phyloP scores from a whole-genome alignment of 225 moss, liverwort and hornwort species.

The Lunularia cruciata region DNA sequence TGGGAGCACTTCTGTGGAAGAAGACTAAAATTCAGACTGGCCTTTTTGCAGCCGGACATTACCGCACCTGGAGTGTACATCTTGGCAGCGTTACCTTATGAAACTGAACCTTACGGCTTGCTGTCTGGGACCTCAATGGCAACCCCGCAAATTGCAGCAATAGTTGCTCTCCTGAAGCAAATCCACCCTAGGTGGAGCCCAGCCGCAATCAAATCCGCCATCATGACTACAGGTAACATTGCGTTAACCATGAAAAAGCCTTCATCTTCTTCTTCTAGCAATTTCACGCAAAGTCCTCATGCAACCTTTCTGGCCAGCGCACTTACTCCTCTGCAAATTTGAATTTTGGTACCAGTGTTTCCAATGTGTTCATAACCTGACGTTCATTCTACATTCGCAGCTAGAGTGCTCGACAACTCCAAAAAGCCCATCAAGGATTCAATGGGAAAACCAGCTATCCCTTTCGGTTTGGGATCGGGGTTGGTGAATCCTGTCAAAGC shows the following conservation, averaged over 20 bases:
- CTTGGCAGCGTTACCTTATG: conserved; percentile 47
- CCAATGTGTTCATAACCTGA: too few relatives aligned
- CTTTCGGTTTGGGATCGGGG: conserved; percentile 23
- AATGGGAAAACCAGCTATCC: conserved; percentile 15
- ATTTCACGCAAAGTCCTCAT: too few relatives aligned
- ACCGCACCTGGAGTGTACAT: conserved; percentile 69
- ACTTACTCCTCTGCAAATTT: too few relatives aligned
- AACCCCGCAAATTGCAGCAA: conserved; percentile 73
- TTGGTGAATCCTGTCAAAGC: conserved; percentile 7
- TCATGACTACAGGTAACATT: conserved; percentile 21
- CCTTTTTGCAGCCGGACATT: conserved; percentile 60
- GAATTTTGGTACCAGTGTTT: too few relatives aligned
- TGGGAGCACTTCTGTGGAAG: too few relatives aligned
- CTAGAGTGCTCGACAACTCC: conserved; percentile 41
- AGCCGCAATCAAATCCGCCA: conserved; percentile 56
- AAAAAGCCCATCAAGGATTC: conserved; percentile 50
- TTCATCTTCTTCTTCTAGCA: too few relatives aligned
- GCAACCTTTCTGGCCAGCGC: too few relatives aligned
- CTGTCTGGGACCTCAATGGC: conserved; percentile 74
- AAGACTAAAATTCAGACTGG: background rate
- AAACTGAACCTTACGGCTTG: background rate
- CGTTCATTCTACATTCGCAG: conserved; percentile 38
- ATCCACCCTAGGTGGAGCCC: conserved; percentile 67
- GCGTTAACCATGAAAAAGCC: too few relatives aligned
- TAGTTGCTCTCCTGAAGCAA: conserved; percentile 66